Conservation (phyloP, 805 yeast genomes). For the Lipomyces kockii region DNA sequence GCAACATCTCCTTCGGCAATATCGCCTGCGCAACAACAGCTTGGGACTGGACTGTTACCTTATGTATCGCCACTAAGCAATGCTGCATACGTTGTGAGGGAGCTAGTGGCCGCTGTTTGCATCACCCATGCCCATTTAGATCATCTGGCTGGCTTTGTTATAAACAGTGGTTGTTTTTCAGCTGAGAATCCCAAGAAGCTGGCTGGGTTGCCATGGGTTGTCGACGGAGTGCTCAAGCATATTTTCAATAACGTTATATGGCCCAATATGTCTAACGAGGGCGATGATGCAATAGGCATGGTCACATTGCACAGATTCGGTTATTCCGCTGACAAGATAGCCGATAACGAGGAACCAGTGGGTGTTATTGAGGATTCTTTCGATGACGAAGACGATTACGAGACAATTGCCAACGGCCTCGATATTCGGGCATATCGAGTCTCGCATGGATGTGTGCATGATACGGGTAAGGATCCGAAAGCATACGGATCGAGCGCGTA, state of each 20-base stretch:
- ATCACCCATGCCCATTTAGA: constrained; percentile 87
- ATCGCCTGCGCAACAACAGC: constrained; percentile 7
- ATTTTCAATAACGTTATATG: constrained; percentile 77
- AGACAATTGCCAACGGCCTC: constrained; percentile 22
- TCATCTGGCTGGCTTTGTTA: constrained; percentile 69
- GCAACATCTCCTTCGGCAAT: constrained; percentile 10
- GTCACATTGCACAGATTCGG: constrained; percentile 11
- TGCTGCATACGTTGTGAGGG: constrained; percentile 41
- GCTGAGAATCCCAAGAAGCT: constrained; percentile 49
- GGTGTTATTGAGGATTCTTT: constrained; percentile 9
- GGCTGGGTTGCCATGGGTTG: constrained; percentile 59
- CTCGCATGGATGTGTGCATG: constrained; percentile 46
- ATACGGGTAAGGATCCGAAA: constrained; percentile 23
- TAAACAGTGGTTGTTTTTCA: constrained; percentile 68
- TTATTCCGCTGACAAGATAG: neutral
- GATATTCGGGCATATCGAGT: constrained; percentile 39
- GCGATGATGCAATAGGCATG: constrained; percentile 35
- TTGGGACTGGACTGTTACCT: constrained; percentile 33
- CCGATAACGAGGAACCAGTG: constrained; percentile 6
- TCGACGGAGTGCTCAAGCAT: constrained; percentile 56
- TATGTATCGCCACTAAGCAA: constrained; percentile 23
- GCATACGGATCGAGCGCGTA: constrained; percentile 62
- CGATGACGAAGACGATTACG: constrained; percentile 29
- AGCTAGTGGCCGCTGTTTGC: constrained; percentile 41
- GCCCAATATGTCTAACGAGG: constrained; percentile 65